A percentile compares a stretch with the other conserved stretches of the same genome.
These are phyloP conservation scores for Beauveria medogensis DNA, from an alignment of 2,329 filamentous ascomycete genomes.

Conservation along the genomic window DNA sequence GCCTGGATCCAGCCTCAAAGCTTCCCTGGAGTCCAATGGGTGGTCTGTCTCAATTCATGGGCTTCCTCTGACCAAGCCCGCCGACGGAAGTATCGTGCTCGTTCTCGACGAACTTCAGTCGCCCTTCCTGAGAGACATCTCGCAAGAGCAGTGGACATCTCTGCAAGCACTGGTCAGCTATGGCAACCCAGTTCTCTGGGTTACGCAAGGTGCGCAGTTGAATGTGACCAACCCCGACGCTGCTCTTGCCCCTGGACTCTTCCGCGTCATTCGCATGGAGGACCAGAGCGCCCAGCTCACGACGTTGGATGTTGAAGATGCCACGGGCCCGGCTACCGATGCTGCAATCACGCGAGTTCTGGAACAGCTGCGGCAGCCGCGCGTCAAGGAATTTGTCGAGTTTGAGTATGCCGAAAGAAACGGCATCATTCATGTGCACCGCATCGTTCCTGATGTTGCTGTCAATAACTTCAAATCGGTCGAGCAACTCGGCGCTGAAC, in stretches of 20 bases:
- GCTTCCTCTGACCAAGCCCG: background rate
- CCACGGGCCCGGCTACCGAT: background rate
- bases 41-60: background rate
- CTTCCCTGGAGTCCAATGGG: background rate
- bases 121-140: background rate
- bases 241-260: background rate
- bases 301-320: background rate
- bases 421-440: slow-evolving; percentile 15
- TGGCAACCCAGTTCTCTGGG: background rate
- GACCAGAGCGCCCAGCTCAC: background rate
- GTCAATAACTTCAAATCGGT: background rate
- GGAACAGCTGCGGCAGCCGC: slow-evolving; percentile 15
- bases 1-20: background rate
- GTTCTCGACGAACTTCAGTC: slow-evolving; percentile 7
- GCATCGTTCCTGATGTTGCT: slow-evolving; percentile 18
- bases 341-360: slow-evolving; percentile 9
- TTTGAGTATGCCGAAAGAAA: slow-evolving; percentile 20
- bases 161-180: background rate
- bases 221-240: background rate
- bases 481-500: background rate
- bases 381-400: slow-evolving; percentile 17
- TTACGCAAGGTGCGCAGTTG: slow-evolving; percentile 1
- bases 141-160: slow-evolving; percentile 5
- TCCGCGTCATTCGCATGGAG: slow-evolving; percentile 5
- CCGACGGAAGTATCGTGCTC: background rate